Evolutionary conservation across 1,284 basidiomycete genomes (phyloP), one percentile per base, ranked within the genome.

Genomic region (Ganoderma multipileum): DNA sequence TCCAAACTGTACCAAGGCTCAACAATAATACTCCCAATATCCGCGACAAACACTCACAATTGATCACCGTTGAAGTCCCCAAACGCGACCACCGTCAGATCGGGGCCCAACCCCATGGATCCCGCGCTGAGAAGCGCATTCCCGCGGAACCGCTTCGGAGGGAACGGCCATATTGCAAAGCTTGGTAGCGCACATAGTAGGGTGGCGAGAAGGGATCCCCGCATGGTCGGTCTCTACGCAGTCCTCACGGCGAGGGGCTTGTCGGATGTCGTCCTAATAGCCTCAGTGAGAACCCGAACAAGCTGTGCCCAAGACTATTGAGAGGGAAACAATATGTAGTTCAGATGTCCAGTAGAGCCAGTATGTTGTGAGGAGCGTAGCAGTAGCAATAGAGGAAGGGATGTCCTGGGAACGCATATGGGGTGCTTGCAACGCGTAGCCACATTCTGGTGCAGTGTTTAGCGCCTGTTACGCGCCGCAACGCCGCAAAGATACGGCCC

Each of bases 51-150:
- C 11, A 83, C 93, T 79, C 78, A 97, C 95, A 94, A 94, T 78
- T 98, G 96, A 80, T 99, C 96, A 5, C 94, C 96, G 78, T 98
- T 91, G 79, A 95, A 97, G 82, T 99, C 97, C 38, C 95, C 97
- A 76, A 96, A 93, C 1, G 96, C 97, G 61, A 95, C 86, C 36
- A 98, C 86, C 66, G 93, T 87, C 28, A 88, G 89, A 50, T 89
- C 86, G n/a, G 84, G 83, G 47, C 86, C 85, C 23, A 99, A 82
- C 0, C 96, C 97, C 74, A 98, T 84, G 0, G 89, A 81, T 1
- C 96, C 97, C 1, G 95, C 92, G 72, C 90, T 85, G 69, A 98
- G 85, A 59, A 99, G 85, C 0, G 92, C 88, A 75, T 97, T 97
- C 64, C 91, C 89, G n/a, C 87, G 91, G 83, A 96, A 98, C 54